Percentiles rank a stretch among this genome's conserved stretches.
Evolutionary conservation across 148 eudicot genomes (phyloP).

Genomic region (Rheum nobile): DNA sequence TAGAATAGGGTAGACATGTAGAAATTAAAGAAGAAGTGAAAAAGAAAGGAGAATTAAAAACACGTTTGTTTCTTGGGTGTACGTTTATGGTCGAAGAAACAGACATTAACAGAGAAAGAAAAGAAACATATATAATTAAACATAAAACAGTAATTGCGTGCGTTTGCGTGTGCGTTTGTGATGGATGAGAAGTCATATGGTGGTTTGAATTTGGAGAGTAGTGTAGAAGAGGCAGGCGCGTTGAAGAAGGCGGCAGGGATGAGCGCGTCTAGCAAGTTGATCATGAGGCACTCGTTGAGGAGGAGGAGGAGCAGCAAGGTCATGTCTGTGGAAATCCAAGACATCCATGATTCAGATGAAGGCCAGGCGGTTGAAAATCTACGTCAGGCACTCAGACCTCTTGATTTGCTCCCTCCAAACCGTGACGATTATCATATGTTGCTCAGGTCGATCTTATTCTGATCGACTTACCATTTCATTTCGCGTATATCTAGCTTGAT

Average conservation of each 20-base stretch:
- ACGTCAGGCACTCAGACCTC: conserved; percentile 41
- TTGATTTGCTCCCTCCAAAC: conserved; percentile 36
- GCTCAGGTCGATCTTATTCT: conserved; percentile 34
- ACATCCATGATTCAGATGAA: conserved; percentile 55
- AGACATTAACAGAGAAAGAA: neutral
- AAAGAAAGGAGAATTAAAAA: neutral
- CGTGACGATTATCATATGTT: conserved; percentile 54
- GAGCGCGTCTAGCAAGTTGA: conserved; percentile 67
- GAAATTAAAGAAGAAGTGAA: neutral
- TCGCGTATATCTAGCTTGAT: too few species aligned
- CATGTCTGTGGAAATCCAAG: conserved; percentile 53
- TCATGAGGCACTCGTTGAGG: conserved; percentile 57
- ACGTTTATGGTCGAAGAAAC: neutral
- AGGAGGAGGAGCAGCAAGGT: conserved; percentile 81
- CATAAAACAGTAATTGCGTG: neutral
- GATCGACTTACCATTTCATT: neutral
- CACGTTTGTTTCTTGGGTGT: neutral
- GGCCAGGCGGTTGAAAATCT: conserved; percentile 38
- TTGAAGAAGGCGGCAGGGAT: conserved; percentile 53
- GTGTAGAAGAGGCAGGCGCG: conserved; percentile 16
- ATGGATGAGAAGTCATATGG: neutral
- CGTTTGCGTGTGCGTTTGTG: neutral
- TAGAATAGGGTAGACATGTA: neutral
- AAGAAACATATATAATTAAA: too few species aligned
- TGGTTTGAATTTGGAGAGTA: neutral